Conservation (phyloP, 768 basidiomycete genomes). For the Termitomyces sp. region DNA sequence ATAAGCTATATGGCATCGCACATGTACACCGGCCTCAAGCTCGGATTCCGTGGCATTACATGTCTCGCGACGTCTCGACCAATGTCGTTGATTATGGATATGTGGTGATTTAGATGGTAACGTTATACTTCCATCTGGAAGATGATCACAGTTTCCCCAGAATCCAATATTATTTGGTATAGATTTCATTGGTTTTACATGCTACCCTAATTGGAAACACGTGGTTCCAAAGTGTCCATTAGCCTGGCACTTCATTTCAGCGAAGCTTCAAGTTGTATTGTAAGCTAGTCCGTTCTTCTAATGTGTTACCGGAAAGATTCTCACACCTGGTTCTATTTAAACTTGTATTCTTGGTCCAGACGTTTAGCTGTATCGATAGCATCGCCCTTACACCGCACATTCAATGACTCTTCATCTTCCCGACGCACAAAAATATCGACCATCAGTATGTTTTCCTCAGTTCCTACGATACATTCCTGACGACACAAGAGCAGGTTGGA, state of each 20-base stretch:
- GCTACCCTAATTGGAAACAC: neutral
- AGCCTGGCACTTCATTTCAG: neutral
- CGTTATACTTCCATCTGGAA: neutral
- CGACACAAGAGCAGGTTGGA: neutral
- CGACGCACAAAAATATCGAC: neutral
- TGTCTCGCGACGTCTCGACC: neutral
- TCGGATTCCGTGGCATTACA: neutral
- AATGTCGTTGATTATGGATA: neutral
- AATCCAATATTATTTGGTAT: neutral
- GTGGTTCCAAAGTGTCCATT: neutral
- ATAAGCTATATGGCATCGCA: neutral
- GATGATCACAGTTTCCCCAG: neutral
- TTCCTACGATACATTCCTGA: neutral
- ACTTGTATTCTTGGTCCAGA: neutral
- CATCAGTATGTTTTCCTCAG: neutral
- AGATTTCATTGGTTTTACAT: neutral
- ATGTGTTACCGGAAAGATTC: slow-evolving; percentile 2
- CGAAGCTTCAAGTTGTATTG: neutral
- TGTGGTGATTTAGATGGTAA: neutral
- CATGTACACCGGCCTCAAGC: neutral
- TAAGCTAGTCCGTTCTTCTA: neutral
- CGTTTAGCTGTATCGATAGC: neutral
- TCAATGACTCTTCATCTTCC: slow-evolving; percentile 4
- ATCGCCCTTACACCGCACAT: neutral
- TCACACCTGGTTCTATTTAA: neutral